These are phyloP conservation scores for Chaetoceros muelleri DNA, from an alignment of 108 stramenopile genomes.

Conservation along the genomic window DNA sequence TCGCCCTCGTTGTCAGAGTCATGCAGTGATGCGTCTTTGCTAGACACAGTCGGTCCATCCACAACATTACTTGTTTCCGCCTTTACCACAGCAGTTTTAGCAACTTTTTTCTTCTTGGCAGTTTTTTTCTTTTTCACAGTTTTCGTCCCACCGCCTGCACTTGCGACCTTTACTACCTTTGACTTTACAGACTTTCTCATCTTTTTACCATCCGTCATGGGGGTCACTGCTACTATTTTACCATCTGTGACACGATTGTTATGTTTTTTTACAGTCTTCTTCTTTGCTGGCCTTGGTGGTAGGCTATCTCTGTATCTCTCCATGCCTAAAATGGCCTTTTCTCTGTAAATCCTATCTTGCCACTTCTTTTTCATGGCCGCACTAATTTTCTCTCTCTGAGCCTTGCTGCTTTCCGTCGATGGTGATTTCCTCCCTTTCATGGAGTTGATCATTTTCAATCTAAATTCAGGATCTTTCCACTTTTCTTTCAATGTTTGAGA, in stretches of 20 bases:
- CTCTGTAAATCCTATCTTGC: constrained; percentile 66
- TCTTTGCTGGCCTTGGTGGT: constrained; percentile 2
- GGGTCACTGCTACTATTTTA: constrained; percentile 2
- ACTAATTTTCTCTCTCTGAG: constrained; percentile 56
- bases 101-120: constrained; percentile 4
- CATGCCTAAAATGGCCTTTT: constrained; percentile 23
- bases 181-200: constrained; percentile 2
- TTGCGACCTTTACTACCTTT: not conserved
- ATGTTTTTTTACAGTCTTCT: not conserved
- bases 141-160: constrained; percentile 10
- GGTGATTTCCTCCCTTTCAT: constrained; percentile 29
- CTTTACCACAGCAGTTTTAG: not conserved
- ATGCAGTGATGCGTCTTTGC: constrained; percentile 1
- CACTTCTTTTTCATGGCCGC: constrained; percentile 76
- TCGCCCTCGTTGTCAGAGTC: constrained; percentile 36
- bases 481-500: constrained; percentile 54
- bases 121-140: constrained; percentile 14
- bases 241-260: constrained; percentile 1
- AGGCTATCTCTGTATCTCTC: not conserved
- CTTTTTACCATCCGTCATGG: constrained; percentile 10
- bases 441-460: constrained; percentile 54
- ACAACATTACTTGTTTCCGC: not conserved
- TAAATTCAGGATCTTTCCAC: constrained; percentile 77
- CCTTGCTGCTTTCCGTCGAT: constrained; percentile 7
- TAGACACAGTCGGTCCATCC: not conserved